Base-by-base conservation (phyloP, 371 early-diverging fungal genomes). In the Mucor circinelloides region DNA sequence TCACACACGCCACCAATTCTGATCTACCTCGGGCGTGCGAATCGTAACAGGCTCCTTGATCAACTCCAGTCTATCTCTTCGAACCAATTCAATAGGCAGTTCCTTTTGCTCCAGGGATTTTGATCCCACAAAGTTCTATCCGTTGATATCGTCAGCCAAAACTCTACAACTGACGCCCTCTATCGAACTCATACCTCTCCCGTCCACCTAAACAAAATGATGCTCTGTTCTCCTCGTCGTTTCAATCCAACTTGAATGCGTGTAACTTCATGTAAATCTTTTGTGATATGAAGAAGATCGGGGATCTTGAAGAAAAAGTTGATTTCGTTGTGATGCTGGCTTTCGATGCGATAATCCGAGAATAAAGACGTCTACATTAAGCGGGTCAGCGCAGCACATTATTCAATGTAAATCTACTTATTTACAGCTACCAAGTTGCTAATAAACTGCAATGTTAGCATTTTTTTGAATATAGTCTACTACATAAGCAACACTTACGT, bases 321-420 rank as follows among this genome's bases (percentile, higher is more conserved):
- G 58, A 90, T 86, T 32, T 84, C 79, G 58, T 87, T 82, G 25
- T 67, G 67, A 27, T 75, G 50, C 6, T 66, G 21, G 58, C 80
- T 80, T 66, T 84, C 84, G 30, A 89, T 65, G n/a, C 76, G 74
- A 72, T 83, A 87, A 32, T 82, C 78, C 48, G 85, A 83, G 66
- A 90, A 87, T 2, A 90, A 34, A 2, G 79, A 68, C 31, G 82
- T 73, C 88, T 90, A 70, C 50, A n/a, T 32, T 31, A 42, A 17
- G 55, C 19, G 23, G 28, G 38, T 56, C 58, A 32, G 28, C 30
- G 27, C n/a, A 15, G 54, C 13, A 61, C 56, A 27, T 60, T 38
- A 17, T 13, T 17, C 19, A 3, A 17, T 13, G 42, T 13, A 6
- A 23, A 4, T 7, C 36, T 8, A 15, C 15, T 6, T 7, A 25